These are phyloP conservation scores for Coemansia sp. DNA, from an alignment of 192 early-diverging fungal species.

Conservation along the genomic window DNA sequence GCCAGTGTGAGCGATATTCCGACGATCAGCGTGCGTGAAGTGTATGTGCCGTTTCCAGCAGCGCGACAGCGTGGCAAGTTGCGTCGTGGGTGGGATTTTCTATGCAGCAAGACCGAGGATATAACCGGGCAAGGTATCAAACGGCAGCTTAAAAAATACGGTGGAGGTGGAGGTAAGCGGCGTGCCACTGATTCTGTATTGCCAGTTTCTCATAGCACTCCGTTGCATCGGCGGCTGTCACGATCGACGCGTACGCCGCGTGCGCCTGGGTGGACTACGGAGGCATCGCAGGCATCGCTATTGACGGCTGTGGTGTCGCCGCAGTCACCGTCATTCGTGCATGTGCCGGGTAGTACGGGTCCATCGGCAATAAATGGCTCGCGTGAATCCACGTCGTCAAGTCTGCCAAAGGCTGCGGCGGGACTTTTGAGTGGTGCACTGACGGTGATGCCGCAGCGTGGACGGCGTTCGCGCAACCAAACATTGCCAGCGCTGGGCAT, in stretches of 20 bases:
- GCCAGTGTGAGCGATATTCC: constrained; percentile 31
- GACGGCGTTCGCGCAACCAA: constrained; percentile 4
- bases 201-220: background rate
- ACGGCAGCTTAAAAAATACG: constrained; percentile 46
- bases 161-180: constrained; percentile 43
- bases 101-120: constrained; percentile 51
- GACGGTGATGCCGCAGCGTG: constrained; percentile 3
- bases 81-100: constrained; percentile 46
- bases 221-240: constrained; percentile 11
- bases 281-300: background rate
- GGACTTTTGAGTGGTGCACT: background rate
- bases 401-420: background rate
- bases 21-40: constrained; percentile 47
- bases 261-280: background rate
- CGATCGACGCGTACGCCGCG: background rate
- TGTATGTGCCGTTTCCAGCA: constrained; percentile 40
- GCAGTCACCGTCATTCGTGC: constrained; percentile 33
- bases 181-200: constrained; percentile 27
- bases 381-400: background rate
- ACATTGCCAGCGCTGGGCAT: constrained; percentile 1
- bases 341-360: constrained; percentile 6
- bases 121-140: constrained; percentile 42
- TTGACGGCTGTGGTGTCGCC: constrained; percentile 17
- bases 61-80: constrained; percentile 35
- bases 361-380: constrained; percentile 26